Evolutionary conservation across 2,329 filamentous ascomycete genomes (phyloP), one percentile per base, ranked within the genome.

Genomic region (Xylariaceae sp.): DNA sequence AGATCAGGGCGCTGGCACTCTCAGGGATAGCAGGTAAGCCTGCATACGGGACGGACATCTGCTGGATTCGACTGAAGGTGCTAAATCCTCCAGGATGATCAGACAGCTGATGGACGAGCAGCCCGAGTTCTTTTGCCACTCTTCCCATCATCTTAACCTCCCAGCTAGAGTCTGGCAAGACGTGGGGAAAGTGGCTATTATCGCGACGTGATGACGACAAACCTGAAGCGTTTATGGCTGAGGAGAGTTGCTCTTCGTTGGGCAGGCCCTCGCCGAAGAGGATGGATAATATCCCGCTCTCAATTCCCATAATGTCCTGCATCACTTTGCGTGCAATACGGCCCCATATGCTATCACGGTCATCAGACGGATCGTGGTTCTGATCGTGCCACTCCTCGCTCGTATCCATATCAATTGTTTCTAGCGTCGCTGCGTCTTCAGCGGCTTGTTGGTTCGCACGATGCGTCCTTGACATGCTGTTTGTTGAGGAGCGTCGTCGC

Each of bases 31-130:
- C 77, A 4, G 88, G 81, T 45, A 95, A 79, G 4, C 89, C 90
- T 26, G 89, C 89, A 68, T 95, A 95, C 3, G 89, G 86, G 12
- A 89, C 77, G 1, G 84, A 75, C 67, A 78, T 78, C 60, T 85
- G 76, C 63, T 86, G 80, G 49, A 87, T 74, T 54, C 80, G 80
- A 27, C 81, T 75, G 67, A 95, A 96, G 0, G 89, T 89, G 11
- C 85, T 88, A 69, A 97, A 97, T 1, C 92, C 90, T 1, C 90
- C 89, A 0, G 92, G 91, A 60, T 96, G 88, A 56, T 89, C 88
- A 8, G 89, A 89, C 47, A 97, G 76, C 60, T 91, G 88, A 67
- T 89, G 83, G 30, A 96, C 87, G 11, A 96, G 76, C 34, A 89
- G 75, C 7, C 91, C 92, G 4, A 99, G 81, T 72, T 99, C 94